phyloP scores from a whole-genome alignment of 805 yeast genomes.

The Teunomyces cretensis region DNA sequence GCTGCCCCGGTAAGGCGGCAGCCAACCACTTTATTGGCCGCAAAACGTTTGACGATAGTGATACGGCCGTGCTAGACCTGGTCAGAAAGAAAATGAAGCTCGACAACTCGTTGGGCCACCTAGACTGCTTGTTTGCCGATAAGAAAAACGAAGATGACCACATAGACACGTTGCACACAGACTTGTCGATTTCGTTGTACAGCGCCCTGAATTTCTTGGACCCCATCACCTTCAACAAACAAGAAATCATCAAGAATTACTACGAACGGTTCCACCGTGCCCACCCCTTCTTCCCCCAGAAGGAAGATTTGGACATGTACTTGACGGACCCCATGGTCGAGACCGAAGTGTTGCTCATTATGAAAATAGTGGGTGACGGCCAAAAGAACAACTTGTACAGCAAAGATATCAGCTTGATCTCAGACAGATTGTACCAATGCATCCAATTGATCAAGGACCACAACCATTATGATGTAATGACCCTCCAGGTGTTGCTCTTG shows the following conservation, averaged over 20 bases:
- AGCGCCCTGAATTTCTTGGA: constrained; percentile 18
- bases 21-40: constrained; percentile 3
- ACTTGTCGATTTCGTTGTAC: constrained; percentile 1
- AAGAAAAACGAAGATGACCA: neutral
- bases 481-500: constrained; percentile 43
- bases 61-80: constrained; percentile 2
- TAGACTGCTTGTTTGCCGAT: constrained; percentile 6
- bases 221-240: constrained; percentile 12
- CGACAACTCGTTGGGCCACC: constrained; percentile 4
- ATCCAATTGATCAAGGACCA: constrained; percentile 12
- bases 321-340: constrained; percentile 32
- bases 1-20: constrained; percentile 6
- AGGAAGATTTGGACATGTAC: constrained; percentile 31
- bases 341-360: constrained; percentile 43
- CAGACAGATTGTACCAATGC: constrained; percentile 20
- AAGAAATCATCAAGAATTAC: constrained; percentile 20
- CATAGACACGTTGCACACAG: constrained; percentile 1
- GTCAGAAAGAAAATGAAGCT: constrained; percentile 7
- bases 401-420: constrained; percentile 11
- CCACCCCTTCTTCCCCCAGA: constrained; percentile 50
- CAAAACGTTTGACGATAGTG: neutral
- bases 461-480: constrained; percentile 36
- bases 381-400: constrained; percentile 27
- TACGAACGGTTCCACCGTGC: constrained; percentile 39
- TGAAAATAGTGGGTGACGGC: constrained; percentile 53